phyloP scores from a whole-genome alignment of 306 rosid genomes.

The Quercus gilva region DNA sequence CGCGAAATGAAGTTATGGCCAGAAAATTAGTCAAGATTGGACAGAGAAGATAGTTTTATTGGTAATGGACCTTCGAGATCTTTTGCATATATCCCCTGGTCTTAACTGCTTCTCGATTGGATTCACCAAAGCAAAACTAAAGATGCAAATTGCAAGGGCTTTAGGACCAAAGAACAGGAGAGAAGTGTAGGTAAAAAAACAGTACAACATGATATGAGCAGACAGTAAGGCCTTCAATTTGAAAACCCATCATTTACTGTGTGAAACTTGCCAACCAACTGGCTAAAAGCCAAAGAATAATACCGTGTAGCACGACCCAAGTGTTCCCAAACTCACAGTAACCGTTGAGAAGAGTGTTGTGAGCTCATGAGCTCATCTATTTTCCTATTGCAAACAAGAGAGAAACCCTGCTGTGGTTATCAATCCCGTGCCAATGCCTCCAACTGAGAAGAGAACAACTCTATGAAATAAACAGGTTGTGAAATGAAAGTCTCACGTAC shows the following conservation, averaged over 20 bases:
- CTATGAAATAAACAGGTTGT: slow-evolving; percentile 24
- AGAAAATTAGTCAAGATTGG: slow-evolving; percentile 30
- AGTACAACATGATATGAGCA: slow-evolving; percentile 25
- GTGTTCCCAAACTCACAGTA: slow-evolving; percentile 27
- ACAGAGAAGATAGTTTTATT: slow-evolving; percentile 19
- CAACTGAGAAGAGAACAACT: slow-evolving; percentile 36
- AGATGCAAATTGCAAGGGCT: slow-evolving; percentile 31
- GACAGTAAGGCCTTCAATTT: slow-evolving; percentile 19
- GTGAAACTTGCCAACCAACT: slow-evolving; percentile 24
- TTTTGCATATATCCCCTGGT: slow-evolving; percentile 42
- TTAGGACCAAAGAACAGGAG: slow-evolving; percentile 30
- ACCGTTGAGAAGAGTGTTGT: slow-evolving; percentile 43
- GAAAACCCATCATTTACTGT: slow-evolving; percentile 26
- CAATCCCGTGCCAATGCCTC: slow-evolving; percentile 43
- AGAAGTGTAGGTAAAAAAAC: slow-evolving; percentile 27
- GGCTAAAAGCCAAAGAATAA: slow-evolving; percentile 25
- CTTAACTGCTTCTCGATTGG: slow-evolving; percentile 7
- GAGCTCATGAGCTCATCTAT: slow-evolving; percentile 33
- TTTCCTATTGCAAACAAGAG: slow-evolving; percentile 32
- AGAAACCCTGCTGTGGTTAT: slow-evolving; percentile 34
- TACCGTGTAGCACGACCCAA: slow-evolving; percentile 22
- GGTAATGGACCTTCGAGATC: slow-evolving; percentile 17
- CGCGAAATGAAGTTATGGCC: slow-evolving; percentile 9
- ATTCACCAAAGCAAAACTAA: background rate
- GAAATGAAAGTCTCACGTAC: slow-evolving; percentile 22